Evolutionary conservation across 495 filamentous ascomycete species (phyloP), one percentile per base, ranked within the genome.

Genomic region (Alectoria sarmentosa): DNA sequence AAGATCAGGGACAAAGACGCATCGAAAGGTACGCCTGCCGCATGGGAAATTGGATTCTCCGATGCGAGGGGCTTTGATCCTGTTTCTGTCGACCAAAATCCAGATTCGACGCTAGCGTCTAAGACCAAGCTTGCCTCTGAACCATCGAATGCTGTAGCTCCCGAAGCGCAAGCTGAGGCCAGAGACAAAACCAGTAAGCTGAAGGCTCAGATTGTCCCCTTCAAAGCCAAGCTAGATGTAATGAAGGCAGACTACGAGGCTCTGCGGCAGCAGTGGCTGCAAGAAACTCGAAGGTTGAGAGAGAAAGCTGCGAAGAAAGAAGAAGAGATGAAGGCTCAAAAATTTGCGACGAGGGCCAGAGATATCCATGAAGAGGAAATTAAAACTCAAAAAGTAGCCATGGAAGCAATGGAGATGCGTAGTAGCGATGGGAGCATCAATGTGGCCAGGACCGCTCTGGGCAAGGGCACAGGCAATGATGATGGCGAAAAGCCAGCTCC

Each of bases 251-350:
- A 69, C 26, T 69, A 69, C 60, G 59, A 60, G 17, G 34, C 42
- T 21, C 34, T 69, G 42, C 65, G 63, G 37, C 39, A 60, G 54
- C 60, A 58, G 36, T 62, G 65, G 52, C 63, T 69, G 26, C 38
- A 59, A 37, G 62, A 72, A 61, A 65, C 58, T 14, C 67, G 64
- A 67, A 42, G 41, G 15, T 26, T 55, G 57, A 42, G 17, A 59
- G 54, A 66, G 21, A 59, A 58, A 36, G 55, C 62, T 54, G 78
- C 73, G 66, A 72, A 73, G 15, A 75, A 74, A 19, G 77, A 80
- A 0, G 76, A 78, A 55, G 79, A 81, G 4, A 78, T 78, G 60
- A 69, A 76, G 23, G 64, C 62, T 55, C 28, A 55, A 30, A 34
- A 55, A 30, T 3, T 34, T 10, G 52, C 52, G 30, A 55, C 34